A percentile compares a stretch with the other conserved stretches of the same genome.
Evolutionary conservation across 2,329 filamentous ascomycete species (phyloP).

Genomic region (Alternaria triticina): DNA sequence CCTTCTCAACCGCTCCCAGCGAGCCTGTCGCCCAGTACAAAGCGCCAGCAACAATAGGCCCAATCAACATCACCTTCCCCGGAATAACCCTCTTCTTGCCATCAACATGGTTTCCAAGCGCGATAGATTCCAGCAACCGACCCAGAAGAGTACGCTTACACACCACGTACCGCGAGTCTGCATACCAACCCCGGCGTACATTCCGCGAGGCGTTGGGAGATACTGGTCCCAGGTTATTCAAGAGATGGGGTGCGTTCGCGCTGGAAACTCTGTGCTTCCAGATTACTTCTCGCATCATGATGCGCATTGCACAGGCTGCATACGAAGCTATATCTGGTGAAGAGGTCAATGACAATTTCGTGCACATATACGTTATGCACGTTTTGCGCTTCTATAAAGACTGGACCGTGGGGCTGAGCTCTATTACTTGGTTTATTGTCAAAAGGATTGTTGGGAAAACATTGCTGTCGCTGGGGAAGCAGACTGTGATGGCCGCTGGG

Average conservation of each 20-base stretch:
- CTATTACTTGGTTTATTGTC: not conserved
- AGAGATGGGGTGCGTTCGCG: not conserved
- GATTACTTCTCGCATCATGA: not conserved
- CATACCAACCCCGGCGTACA: not conserved
- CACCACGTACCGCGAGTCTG: not conserved
- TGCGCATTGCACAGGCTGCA: not conserved
- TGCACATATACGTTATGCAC: not conserved
- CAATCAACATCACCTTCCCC: not conserved
- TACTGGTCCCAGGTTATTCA: not conserved
- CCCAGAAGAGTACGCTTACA: not conserved
- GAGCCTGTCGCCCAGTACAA: not conserved
- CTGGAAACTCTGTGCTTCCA: not conserved
- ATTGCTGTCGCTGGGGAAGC: not conserved
- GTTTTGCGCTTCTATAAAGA: not conserved
- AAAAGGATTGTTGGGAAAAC: not conserved
- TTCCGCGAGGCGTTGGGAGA: not conserved
- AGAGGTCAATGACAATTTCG: not conserved
- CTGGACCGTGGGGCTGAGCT: not conserved
- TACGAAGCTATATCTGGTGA: not conserved
- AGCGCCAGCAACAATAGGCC: not conserved
- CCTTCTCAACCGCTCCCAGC: not conserved
- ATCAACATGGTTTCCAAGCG: not conserved
- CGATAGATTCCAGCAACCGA: not conserved
- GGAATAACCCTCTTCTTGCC: not conserved
- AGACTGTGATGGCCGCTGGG: not conserved